These are phyloP conservation scores for Fragosphaeria purpurea DNA, from an alignment of 2,329 filamentous ascomycete species.

Conservation along the genomic window DNA sequence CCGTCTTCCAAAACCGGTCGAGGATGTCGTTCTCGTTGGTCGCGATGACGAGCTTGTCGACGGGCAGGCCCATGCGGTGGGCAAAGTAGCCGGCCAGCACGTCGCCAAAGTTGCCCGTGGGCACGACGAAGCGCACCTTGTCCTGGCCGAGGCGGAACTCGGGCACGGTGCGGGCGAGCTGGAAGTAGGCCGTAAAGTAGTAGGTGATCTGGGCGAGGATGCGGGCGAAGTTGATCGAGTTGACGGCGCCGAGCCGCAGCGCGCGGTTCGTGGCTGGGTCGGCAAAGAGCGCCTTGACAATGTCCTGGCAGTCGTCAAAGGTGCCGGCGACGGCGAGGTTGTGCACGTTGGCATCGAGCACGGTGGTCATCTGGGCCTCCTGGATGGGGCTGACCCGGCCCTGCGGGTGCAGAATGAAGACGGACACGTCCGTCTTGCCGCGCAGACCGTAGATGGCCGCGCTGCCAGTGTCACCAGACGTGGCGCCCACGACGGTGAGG, in stretches of 20 bases:
- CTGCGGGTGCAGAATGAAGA: slow-evolving; percentile 90
- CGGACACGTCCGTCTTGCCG: slow-evolving; percentile 92
- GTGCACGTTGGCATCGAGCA: slow-evolving; percentile 83
- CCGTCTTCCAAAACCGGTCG: slow-evolving; percentile 86
- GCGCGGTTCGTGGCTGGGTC: slow-evolving; percentile 74
- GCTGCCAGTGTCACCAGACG: slow-evolving; percentile 81
- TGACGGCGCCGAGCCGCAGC: slow-evolving; percentile 82
- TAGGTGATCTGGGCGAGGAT: slow-evolving; percentile 96
- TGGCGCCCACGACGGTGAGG: slow-evolving; percentile 77
- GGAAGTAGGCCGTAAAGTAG: slow-evolving; percentile 93
- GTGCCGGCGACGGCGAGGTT: slow-evolving; percentile 83
- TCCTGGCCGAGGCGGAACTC: slow-evolving; percentile 51
- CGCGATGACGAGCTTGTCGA: slow-evolving; percentile 74
- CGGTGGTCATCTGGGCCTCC: slow-evolving; percentile 95
- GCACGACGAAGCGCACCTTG: slow-evolving; percentile 75
- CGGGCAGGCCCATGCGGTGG: slow-evolving; percentile 46
- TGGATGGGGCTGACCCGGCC: slow-evolving; percentile 86
- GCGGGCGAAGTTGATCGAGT: slow-evolving; percentile 92
- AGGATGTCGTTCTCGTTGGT: slow-evolving; percentile 98
- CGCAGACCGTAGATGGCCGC: slow-evolving; percentile 92
- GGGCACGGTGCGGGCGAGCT: slow-evolving; percentile 52
- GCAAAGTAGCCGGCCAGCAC: slow-evolving; percentile 92
- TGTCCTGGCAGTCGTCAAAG: slow-evolving; percentile 96
- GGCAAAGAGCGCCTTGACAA: slow-evolving; percentile 85
- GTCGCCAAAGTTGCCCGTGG: slow-evolving; percentile 91